phyloP scores from a whole-genome alignment of 1,139 yeast genomes.

The Hyphopichia wangnamkhiaoensis region DNA sequence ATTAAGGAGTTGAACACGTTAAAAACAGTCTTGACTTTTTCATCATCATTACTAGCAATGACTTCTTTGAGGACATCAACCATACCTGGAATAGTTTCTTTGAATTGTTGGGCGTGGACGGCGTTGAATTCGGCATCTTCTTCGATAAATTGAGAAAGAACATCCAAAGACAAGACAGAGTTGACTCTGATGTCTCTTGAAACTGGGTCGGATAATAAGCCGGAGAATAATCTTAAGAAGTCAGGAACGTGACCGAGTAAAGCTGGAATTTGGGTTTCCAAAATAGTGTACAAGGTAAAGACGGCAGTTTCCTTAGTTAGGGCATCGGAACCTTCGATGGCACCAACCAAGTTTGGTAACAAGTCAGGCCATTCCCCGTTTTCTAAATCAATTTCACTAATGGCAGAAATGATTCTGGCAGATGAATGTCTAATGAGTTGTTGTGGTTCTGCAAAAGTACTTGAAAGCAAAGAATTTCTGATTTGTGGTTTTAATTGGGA shows the following conservation, averaged over 20 bases:
- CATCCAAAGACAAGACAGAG: slow-evolving; percentile 81
- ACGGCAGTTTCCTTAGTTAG: slow-evolving; percentile 82
- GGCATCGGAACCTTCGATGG: slow-evolving; percentile 59
- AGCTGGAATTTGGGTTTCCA: slow-evolving; percentile 72
- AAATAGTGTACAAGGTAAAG: slow-evolving; percentile 71
- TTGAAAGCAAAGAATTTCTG: slow-evolving; percentile 65
- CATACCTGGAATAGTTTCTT: slow-evolving; percentile 73
- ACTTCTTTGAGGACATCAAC: slow-evolving; percentile 80
- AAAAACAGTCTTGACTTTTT: slow-evolving; percentile 73
- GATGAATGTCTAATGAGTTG: slow-evolving; percentile 83
- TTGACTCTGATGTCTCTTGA: slow-evolving; percentile 77
- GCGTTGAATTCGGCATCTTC: slow-evolving; percentile 50
- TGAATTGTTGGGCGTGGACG: slow-evolving; percentile 59
- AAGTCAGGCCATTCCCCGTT: slow-evolving; percentile 74
- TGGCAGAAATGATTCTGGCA: slow-evolving; percentile 86
- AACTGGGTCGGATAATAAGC: slow-evolving; percentile 66
- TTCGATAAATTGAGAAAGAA: slow-evolving; percentile 67
- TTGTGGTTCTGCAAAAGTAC: slow-evolving; percentile 58
- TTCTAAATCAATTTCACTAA: slow-evolving; percentile 74
- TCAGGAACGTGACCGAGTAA: slow-evolving; percentile 64
- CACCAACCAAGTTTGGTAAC: slow-evolving; percentile 67
- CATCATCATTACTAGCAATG: slow-evolving; percentile 68
- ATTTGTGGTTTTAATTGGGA: slow-evolving; percentile 57
- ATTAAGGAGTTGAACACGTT: slow-evolving; percentile 83
- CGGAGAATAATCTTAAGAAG: slow-evolving; percentile 67